Base-by-base conservation (phyloP, 2,329 filamentous ascomycete genomes). In the Xylariomycetidae sp. region DNA sequence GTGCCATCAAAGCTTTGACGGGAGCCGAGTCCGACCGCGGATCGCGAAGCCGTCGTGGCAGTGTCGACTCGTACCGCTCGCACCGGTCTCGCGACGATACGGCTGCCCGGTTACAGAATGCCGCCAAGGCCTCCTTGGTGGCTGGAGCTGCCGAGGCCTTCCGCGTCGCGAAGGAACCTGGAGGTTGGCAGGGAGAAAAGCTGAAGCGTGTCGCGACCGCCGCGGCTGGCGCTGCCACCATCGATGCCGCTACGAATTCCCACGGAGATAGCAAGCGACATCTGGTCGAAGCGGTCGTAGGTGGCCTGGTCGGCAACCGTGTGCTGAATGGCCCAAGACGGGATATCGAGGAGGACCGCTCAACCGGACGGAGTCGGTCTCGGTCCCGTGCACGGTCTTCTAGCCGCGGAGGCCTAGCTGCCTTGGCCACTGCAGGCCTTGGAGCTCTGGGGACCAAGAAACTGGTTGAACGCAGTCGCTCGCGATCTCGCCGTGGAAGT, bases 141-240 rank as follows among this genome's bases (percentile, higher is more conserved):
- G 89, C 90, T 19, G 90, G 88, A 49, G 90, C 89, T 25, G 84
- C 88, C 34, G 89, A 95, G 60, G 90, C 90, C 25, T 94, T 94
- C 70, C 82, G 86, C 41, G 81, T 88, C 36, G 81, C 89, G 56
- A 94, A 90, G 52, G 84, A 92, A 42, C 84, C 87, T 3, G 90
- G 90, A 34, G 76, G 82, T 26, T 95, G 89, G 88, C 83, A 81
- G 43, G 90, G 89, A 23, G 83, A 85, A 43, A 95, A 95, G 64
- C 86, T 88, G 46, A 92, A 88, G 67, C 86, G 90, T 32, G 77
- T 96, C 39, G 74, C 94, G 30, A 95, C 90, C 15, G 89, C 88
- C 29, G 90, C 90, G 17, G 74, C 76, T 17, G 83, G 86, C 61
- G 88, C 90, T 39, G 90, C 85, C 46, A 85, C 87, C 37, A 83